Percentiles rank a stretch among this genome's conserved stretches.
phyloP scores from a whole-genome alignment of 345 rosid genomes.

The Salix suchowensis region DNA sequence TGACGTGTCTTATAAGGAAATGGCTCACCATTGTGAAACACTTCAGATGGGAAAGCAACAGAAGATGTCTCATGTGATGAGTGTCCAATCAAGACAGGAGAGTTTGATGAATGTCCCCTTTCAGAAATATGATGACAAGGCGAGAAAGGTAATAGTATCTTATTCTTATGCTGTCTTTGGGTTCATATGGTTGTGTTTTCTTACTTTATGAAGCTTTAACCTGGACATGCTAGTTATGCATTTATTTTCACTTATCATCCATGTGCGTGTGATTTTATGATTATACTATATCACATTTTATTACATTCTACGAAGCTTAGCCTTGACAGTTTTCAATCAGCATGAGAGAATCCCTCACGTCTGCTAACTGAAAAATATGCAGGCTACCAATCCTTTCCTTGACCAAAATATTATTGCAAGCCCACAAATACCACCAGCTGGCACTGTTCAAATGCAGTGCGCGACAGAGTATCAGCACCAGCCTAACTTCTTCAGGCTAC shows the following conservation, averaged over 20 bases:
- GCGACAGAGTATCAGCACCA: slow-evolving; percentile 40
- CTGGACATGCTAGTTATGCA: neutral
- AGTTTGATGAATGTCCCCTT: slow-evolving; percentile 32
- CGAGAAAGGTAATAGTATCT: slow-evolving; percentile 24
- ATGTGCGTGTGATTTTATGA: neutral
- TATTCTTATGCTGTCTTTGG: slow-evolving; percentile 18
- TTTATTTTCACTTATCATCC: neutral
- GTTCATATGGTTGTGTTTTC: slow-evolving; percentile 8
- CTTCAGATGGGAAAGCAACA: slow-evolving; percentile 72
- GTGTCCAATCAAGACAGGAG: slow-evolving; percentile 50
- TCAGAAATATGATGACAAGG: slow-evolving; percentile 27
- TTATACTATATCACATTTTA: neutral
- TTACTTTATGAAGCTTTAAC: neutral
- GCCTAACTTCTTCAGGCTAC: slow-evolving; percentile 42
- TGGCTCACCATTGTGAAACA: slow-evolving; percentile 79
- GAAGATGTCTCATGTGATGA: slow-evolving; percentile 76
- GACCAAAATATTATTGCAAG: slow-evolving; percentile 22
- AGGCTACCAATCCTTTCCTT: slow-evolving; percentile 57
- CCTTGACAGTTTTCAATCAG: neutral
- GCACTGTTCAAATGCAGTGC: slow-evolving; percentile 28
- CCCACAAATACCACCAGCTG: slow-evolving; percentile 16
- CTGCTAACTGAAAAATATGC: slow-evolving; percentile 16
- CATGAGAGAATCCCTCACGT: neutral
- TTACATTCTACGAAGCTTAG: neutral
- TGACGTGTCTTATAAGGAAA: slow-evolving; percentile 75